Conservation (phyloP, 345 rosid species). For the Heritiera littoralis region DNA sequence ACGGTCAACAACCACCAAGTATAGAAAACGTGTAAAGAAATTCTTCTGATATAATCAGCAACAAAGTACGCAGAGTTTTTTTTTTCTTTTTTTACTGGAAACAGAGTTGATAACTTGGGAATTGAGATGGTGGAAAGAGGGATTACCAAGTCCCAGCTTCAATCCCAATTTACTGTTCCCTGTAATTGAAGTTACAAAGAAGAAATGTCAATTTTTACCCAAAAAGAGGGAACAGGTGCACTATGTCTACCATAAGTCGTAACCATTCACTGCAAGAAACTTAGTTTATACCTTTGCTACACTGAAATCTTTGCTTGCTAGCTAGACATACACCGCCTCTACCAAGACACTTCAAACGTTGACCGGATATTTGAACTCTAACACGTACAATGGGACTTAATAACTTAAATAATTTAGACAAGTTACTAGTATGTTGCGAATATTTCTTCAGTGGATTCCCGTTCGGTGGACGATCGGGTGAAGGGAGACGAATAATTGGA, state of each 20-base stretch:
- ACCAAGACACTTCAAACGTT: background rate
- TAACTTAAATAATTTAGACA: too few relatives aligned
- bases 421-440: background rate
- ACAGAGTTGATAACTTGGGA: background rate
- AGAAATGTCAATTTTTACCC: background rate
- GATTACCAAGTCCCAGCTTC: constrained; percentile 44
- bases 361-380: background rate
- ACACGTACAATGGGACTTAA: background rate
- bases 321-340: background rate
- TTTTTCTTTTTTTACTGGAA: background rate
- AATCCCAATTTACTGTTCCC: constrained; percentile 15
- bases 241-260: background rate
- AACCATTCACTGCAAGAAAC: background rate
- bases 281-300: constrained; percentile 1
- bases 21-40: too few relatives aligned
- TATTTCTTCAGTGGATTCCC: background rate
- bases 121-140: background rate
- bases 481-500: background rate
- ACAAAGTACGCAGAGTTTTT: background rate
- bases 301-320: background rate
- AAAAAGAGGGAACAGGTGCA: background rate
- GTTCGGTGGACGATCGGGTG: background rate
- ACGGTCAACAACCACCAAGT: too few relatives aligned
- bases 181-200: constrained; percentile 23
- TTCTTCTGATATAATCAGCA: too few relatives aligned